Evolutionary conservation across 176 grass and related monocot genomes (phyloP).

Genomic region (Bothriochloa decipiens): DNA sequence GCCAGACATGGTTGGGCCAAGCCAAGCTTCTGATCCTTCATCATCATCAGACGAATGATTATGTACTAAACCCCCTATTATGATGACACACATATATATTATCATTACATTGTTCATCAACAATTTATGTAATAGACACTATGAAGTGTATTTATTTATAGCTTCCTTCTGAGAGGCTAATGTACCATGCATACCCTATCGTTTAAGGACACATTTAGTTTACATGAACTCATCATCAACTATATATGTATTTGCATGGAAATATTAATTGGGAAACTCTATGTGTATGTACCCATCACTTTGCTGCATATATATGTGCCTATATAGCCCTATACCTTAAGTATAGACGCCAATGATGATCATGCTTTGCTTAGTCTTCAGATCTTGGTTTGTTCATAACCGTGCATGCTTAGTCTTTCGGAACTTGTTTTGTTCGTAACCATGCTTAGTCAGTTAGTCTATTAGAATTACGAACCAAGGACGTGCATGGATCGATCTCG

Average conservation of each 20-base stretch:
- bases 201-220: neutral
- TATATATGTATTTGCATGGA: neutral
- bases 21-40: neutral
- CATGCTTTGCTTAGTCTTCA: too few species aligned
- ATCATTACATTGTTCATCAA: neutral
- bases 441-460: too few species aligned
- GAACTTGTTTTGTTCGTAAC: too few species aligned
- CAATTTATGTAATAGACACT: conserved; percentile 20
- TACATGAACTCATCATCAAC: neutral
- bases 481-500: too few species aligned
- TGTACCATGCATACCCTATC: neutral
- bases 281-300: neutral
- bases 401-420: too few species aligned
- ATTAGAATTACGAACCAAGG: too few species aligned
- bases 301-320: neutral
- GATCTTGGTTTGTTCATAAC: too few species aligned
- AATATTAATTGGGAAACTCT: neutral
- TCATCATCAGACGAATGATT: conserved; percentile 20
- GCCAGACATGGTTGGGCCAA: conserved; percentile 35
- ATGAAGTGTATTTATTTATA: conserved; percentile 17
- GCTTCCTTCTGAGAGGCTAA: conserved; percentile 34
- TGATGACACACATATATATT: neutral
- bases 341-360: too few species aligned
- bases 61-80: neutral
- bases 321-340: neutral